Conservation (phyloP, 2,329 filamentous ascomycete species). For the Diplocarpon rosae region DNA sequence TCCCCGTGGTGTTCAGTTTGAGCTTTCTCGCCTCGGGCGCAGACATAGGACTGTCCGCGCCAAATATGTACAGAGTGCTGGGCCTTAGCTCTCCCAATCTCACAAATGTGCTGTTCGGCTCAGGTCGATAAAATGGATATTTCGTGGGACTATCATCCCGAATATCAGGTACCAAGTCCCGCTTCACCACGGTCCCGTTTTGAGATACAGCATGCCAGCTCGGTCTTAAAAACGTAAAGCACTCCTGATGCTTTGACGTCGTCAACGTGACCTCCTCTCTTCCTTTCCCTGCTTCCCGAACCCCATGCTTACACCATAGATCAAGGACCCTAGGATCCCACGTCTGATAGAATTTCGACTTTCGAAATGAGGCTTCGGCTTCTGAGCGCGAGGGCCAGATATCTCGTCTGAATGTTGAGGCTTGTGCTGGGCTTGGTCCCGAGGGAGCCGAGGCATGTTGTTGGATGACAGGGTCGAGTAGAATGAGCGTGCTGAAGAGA, state of each 20-base stretch:
- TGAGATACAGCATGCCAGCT: slow-evolving; percentile 33
- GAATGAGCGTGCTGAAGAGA: slow-evolving; percentile 61
- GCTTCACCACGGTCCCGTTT: slow-evolving; percentile 31
- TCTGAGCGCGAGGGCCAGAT: slow-evolving; percentile 66
- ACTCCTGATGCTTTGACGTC: slow-evolving; percentile 82
- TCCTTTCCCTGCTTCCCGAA: slow-evolving; percentile 46
- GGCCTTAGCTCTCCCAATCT: slow-evolving; percentile 52
- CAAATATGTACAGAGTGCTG: slow-evolving; percentile 59
- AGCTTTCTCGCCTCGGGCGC: slow-evolving; percentile 37
- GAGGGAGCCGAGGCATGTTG: slow-evolving; percentile 31
- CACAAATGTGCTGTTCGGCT: slow-evolving; percentile 44
- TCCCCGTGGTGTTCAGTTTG: slow-evolving; percentile 54
- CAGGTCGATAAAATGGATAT: slow-evolving; percentile 55
- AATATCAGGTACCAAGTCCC: slow-evolving; percentile 34
- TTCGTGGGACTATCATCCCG: slow-evolving; percentile 18
- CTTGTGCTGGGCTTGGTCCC: slow-evolving; percentile 36
- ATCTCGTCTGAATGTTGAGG: slow-evolving; percentile 66
- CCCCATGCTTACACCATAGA: slow-evolving; percentile 58
- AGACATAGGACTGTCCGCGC: slow-evolving; percentile 47
- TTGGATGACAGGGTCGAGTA: slow-evolving; percentile 77
- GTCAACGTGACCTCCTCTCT: slow-evolving; percentile 53
- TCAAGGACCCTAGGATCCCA: slow-evolving; percentile 80
- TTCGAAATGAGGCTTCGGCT: slow-evolving; percentile 55
- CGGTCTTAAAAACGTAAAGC: slow-evolving; percentile 63
- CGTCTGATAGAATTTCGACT: slow-evolving; percentile 62